Conservation (phyloP, 1,284 basidiomycete genomes). For the Kalmanozyma brasiliensis region DNA sequence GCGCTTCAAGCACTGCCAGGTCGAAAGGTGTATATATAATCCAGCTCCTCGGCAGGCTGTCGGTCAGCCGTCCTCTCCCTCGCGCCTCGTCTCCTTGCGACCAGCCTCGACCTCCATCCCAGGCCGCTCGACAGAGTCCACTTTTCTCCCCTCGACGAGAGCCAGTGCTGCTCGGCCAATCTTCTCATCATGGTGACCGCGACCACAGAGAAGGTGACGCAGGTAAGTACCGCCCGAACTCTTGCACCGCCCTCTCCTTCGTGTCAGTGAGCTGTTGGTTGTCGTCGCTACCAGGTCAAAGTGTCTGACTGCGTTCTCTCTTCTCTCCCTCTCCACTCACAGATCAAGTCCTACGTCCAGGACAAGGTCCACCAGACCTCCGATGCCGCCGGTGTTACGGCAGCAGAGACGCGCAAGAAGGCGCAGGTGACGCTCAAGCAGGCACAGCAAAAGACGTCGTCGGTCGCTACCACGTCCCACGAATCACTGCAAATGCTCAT, state of each 20-base stretch:
- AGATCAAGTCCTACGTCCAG: constrained; percentile 32
- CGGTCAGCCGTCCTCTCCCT: not conserved
- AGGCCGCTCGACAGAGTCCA: no score
- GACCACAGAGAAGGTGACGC: constrained; percentile 27
- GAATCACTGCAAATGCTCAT: constrained; percentile 22
- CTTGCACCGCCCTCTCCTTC: not conserved
- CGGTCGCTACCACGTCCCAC: constrained; percentile 7
- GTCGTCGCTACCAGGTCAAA: no score
- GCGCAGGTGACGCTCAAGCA: constrained; percentile 18
- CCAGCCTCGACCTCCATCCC: no score
- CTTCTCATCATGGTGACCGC: constrained; percentile 13
- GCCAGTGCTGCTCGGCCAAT: constrained; percentile 1
- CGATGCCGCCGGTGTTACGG: constrained; percentile 28
- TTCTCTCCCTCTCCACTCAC: not conserved
- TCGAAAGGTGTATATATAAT: not conserved
- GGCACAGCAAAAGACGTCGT: constrained; percentile 19
- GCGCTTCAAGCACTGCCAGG: not conserved
- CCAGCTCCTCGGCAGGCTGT: not conserved
- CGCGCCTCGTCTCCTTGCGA: not conserved
- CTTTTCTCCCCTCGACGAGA: constrained; percentile 3
- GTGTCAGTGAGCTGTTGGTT: no score
- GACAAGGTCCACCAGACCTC: constrained; percentile 37
- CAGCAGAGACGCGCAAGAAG: constrained; percentile 19
- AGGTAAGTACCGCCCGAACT: constrained; percentile 11
- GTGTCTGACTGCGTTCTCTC: not conserved